These are phyloP conservation scores for Coemansia sp. DNA, from an alignment of 192 early-diverging fungal species.

Conservation along the genomic window DNA sequence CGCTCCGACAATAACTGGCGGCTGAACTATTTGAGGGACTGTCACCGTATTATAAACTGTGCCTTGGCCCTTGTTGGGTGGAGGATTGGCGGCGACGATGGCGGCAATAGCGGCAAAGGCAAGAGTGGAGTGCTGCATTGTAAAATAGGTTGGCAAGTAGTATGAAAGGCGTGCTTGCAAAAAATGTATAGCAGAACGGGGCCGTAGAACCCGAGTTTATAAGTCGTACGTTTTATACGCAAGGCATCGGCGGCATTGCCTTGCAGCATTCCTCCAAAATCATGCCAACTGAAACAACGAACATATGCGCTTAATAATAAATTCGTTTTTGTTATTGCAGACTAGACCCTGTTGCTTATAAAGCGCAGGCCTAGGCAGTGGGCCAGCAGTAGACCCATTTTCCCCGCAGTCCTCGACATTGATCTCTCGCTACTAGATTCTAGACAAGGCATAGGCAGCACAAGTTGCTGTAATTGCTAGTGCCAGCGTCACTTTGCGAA, in stretches of 20 bases:
- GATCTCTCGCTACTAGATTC: neutral
- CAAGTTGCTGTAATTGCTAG: constrained; percentile 17
- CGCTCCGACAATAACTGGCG: constrained; percentile 18
- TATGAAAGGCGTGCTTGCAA: no score
- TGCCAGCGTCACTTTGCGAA: constrained; percentile 14
- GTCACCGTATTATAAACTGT: constrained; percentile 41
- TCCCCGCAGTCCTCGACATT: neutral
- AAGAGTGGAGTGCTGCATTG: constrained; percentile 9
- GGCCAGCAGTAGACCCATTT: neutral
- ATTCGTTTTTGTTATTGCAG: neutral
- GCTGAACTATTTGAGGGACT: constrained; percentile 34
- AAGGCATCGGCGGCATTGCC: no score
- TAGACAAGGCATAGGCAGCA: constrained; percentile 37
- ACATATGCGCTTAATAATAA: neutral
- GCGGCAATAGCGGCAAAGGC: constrained; percentile 35
- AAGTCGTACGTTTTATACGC: no score
- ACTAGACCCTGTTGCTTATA: neutral
- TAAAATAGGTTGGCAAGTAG: no score
- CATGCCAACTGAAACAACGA: neutral
- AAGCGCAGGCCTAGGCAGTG: neutral
- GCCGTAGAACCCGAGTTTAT: no score
- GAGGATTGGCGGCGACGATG: neutral
- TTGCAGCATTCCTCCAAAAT: no score
- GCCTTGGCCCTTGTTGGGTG: constrained; percentile 14
- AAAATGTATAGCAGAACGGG: no score